phyloP scores from a whole-genome alignment of 352 stramenopile species.

The Paralagenidium karlingii region DNA sequence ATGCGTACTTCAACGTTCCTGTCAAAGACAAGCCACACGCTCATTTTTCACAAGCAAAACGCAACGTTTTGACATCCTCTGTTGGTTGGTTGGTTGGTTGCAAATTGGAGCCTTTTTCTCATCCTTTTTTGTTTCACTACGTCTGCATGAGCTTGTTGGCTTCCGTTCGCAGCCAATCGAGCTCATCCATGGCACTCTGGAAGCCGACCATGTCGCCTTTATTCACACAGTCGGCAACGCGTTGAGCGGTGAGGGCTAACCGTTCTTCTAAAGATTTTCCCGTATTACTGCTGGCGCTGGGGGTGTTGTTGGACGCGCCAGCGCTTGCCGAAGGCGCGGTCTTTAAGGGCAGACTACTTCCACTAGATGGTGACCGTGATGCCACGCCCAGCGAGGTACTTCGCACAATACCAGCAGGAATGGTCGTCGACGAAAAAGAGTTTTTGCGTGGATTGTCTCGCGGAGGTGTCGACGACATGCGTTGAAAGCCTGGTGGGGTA shows the following conservation, averaged over 20 bases:
- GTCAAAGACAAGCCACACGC: no score
- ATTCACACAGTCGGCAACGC: slow-evolving; percentile 55
- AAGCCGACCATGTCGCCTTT: slow-evolving; percentile 74
- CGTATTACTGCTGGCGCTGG: not conserved
- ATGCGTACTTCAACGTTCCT: no score
- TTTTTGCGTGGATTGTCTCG: slow-evolving; percentile 36
- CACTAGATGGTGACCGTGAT: slow-evolving; percentile 13
- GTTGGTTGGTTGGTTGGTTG: no score
- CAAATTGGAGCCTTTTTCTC: no score
- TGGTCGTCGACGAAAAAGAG: slow-evolving; percentile 32
- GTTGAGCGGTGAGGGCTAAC: slow-evolving; percentile 45
- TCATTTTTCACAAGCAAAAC: no score
- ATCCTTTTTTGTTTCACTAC: slow-evolving; percentile 11
- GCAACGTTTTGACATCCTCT: no score
- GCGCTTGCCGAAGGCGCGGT: no score
- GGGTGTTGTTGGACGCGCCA: slow-evolving; percentile 7
- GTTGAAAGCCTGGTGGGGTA: slow-evolving; percentile 34
- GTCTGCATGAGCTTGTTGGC: slow-evolving; percentile 59
- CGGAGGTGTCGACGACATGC: slow-evolving; percentile 17
- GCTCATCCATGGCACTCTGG: slow-evolving; percentile 67
- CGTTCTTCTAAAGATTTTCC: slow-evolving; percentile 34
- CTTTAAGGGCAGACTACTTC: no score
- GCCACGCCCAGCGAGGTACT: slow-evolving; percentile 16
- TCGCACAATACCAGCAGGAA: slow-evolving; percentile 39
- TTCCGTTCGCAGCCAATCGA: slow-evolving; percentile 68